Evolutionary conservation across 192 early-diverging fungal species (phyloP), one percentile per base, ranked within the genome.

Genomic region (Spizellomyces punctatus): DNA sequence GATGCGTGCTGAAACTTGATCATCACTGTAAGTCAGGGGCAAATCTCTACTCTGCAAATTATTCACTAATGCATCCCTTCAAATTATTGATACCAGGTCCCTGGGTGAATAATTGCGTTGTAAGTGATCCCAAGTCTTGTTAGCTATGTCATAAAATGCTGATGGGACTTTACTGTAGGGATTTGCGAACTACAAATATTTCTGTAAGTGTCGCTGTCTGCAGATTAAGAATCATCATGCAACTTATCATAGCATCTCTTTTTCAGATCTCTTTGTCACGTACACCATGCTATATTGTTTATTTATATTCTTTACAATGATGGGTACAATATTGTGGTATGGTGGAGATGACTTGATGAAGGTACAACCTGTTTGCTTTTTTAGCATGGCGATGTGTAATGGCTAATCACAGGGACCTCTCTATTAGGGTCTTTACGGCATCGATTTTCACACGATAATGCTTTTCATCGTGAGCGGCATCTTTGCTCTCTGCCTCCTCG

Each of bases 81-180:
- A 16, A 16, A 61, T 41, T 10, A 27, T 61, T 61, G 59, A 61
- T 61, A 5, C 10, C 17, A 50, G 49, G 46, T 62, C 78, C 81
- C 8, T 84, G 81, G 76, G 59, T 82, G 21, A 82, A 81, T 62
- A 70, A 75, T 47, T 82, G 79, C 54, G 80, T 84, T 49, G 70
- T 64, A 72, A 8, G 62, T 22, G 2, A 14, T 22, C 45, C 14
- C 52, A 8, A n/a, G 46, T 5, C 16, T 46, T 65, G 17, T 17
- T 44, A 6, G 8, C 46, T 5, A 57, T 9, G 5, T 9, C 6
- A 41, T 61, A 10, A 59, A n/a, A 19, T 61, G 45, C 43, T 42
- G 10, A 63, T 19, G n/a, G 5, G 22, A 61, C 43, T 70, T 46
- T 10, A n/a, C 27, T 46, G 52, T 19, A 72, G 70, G 80, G 80